Conservation (phyloP, 495 filamentous ascomycete genomes). For the Wilcoxina mikolae region DNA sequence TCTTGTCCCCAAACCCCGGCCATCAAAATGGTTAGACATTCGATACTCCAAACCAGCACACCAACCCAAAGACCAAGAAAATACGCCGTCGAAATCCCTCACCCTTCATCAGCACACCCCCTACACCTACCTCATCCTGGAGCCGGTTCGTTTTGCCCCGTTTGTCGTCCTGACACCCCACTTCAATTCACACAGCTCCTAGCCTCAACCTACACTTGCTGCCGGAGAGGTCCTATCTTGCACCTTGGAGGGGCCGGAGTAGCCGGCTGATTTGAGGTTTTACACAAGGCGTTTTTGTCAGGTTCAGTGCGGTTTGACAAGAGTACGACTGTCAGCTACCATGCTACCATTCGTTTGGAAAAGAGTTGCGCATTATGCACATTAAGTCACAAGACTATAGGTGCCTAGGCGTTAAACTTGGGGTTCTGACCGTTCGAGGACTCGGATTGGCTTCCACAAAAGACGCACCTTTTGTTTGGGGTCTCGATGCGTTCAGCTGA, state of each 20-base stretch:
- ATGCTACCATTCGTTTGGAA: not conserved
- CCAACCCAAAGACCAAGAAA: constrained; percentile 26
- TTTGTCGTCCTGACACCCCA: constrained; percentile 22
- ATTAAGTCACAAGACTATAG: constrained; percentile 29
- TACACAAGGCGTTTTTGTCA: constrained; percentile 6
- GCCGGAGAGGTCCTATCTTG: constrained; percentile 24
- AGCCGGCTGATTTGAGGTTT: not conserved
- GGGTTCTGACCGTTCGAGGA: constrained; percentile 11
- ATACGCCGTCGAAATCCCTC: constrained; percentile 27
- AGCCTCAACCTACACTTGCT: constrained; percentile 15
- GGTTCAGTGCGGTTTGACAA: not conserved
- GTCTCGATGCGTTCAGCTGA: constrained; percentile 27
- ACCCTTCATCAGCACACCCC: constrained; percentile 18
- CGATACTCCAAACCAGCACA: constrained; percentile 25
- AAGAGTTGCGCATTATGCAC: constrained; percentile 18
- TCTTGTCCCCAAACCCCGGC: constrained; percentile 22
- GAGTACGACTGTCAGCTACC: not conserved
- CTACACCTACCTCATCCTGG: constrained; percentile 11
- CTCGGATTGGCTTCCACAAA: constrained; percentile 29
- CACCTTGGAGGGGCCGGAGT: not conserved
- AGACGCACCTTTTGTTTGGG: constrained; percentile 27
- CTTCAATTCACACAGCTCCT: constrained; percentile 24
- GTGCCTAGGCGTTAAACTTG: constrained; percentile 24
- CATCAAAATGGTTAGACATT: constrained; percentile 24
- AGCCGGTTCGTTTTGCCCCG: constrained; percentile 25